phyloP scores from a whole-genome alignment of 805 yeast genomes.

The Yamadazyma sp. region DNA sequence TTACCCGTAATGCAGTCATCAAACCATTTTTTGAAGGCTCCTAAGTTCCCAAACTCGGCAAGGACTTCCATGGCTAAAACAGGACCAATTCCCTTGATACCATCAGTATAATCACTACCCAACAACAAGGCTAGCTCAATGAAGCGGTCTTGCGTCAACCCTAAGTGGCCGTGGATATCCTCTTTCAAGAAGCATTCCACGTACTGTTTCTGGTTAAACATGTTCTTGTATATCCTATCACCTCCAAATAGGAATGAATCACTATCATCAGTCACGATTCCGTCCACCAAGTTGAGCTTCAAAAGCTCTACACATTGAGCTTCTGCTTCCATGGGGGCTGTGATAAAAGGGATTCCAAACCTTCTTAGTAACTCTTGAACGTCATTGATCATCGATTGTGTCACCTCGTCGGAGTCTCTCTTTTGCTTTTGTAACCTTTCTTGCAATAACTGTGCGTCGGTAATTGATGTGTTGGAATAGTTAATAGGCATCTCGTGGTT shows the following conservation, averaged over 20 bases:
- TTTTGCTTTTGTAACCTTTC: slow-evolving; percentile 64
- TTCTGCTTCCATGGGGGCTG: slow-evolving; percentile 99
- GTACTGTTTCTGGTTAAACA: slow-evolving; percentile 90
- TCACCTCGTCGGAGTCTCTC: slow-evolving; percentile 90
- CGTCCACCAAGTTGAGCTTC: slow-evolving; percentile 77
- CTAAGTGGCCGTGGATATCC: slow-evolving; percentile 62
- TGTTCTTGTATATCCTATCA: slow-evolving; percentile 75
- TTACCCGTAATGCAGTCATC: slow-evolving; percentile 44
- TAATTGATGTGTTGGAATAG: slow-evolving; percentile 35
- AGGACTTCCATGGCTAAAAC: slow-evolving; percentile 87
- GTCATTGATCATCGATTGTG: slow-evolving; percentile 80
- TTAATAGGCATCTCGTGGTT: slow-evolving; percentile 15
- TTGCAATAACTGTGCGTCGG: slow-evolving; percentile 50
- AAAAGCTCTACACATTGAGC: slow-evolving; percentile 92
- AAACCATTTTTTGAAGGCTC: slow-evolving; percentile 54
- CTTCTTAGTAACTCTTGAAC: slow-evolving; percentile 83
- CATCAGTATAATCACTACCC: slow-evolving; percentile 96
- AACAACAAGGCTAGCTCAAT: slow-evolving; percentile 80
- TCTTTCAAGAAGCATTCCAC: slow-evolving; percentile 76
- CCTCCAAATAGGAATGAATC: slow-evolving; percentile 97
- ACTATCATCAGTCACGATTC: slow-evolving; percentile 94
- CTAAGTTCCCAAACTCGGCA: slow-evolving; percentile 69
- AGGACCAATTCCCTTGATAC: slow-evolving; percentile 91
- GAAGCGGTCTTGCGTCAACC: slow-evolving; percentile 60
- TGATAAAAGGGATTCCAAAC: slow-evolving; percentile 91